A percentile compares a stretch with the other conserved stretches of the same genome.
These are phyloP conservation scores for Stephania yunnanensis DNA, from an alignment of 164 flowering plant genomes.

Conservation along the genomic window DNA sequence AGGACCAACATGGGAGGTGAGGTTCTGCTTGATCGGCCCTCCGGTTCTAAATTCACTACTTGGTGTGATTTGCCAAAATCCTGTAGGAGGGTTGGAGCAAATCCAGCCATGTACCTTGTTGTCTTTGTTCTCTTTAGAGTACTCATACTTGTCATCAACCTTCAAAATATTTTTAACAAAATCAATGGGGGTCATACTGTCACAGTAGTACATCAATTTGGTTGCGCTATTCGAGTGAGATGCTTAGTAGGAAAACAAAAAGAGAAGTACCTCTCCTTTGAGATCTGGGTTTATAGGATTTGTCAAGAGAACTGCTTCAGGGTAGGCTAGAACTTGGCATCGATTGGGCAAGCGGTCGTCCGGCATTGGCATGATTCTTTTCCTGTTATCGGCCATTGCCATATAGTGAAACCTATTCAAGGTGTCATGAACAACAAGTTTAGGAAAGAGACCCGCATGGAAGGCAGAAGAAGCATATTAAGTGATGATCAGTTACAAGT, in stretches of 20 bases:
- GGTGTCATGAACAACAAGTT: not conserved
- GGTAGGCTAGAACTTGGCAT: conserved; percentile 63
- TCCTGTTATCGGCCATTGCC: conserved; percentile 81
- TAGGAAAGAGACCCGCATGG: not conserved
- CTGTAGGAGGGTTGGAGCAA: conserved; percentile 42
- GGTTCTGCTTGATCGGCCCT: conserved; percentile 83
- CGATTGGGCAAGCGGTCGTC: conserved; percentile 69
- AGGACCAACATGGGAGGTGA: conserved; percentile 87
- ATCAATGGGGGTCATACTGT: not conserved
- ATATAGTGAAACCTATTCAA: conserved; percentile 74
- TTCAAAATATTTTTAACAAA: conserved; percentile 15
- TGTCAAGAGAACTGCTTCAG: conserved; percentile 75
- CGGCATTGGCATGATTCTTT: conserved; percentile 76
- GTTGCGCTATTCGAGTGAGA: no score
- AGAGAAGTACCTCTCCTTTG: conserved; percentile 64
- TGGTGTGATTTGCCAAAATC: conserved; percentile 90
- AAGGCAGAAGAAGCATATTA: not conserved
- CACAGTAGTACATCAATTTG: no score
- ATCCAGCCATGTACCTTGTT: conserved; percentile 86
- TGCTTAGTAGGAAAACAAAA: no score
- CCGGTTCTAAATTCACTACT: conserved; percentile 78
- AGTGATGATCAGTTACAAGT: conserved; percentile 41
- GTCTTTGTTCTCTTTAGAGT: conserved; percentile 67
- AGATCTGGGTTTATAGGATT: conserved; percentile 56
- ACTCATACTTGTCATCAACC: conserved; percentile 98